Base-by-base conservation (phyloP, 257 asterid species). In the Solanum sejunctum region DNA sequence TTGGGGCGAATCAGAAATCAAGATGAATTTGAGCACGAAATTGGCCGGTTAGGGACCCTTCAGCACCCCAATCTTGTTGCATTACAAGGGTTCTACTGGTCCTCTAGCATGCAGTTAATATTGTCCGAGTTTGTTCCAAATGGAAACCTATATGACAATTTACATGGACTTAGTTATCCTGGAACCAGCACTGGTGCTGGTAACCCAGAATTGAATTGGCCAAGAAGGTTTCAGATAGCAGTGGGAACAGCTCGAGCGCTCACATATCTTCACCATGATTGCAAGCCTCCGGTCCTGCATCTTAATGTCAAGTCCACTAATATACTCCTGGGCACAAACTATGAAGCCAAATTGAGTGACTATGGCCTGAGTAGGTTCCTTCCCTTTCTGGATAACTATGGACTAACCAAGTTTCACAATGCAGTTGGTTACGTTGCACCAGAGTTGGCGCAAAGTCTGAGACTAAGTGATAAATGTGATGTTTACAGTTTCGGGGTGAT, bases 371-470 rank as follows among this genome's bases (percentile, higher is more conserved):
- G 85, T 21, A 94, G 92, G 89, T 57, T 97, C 80, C 95, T 96
- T 36, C 98, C 97, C 0, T 45, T 92, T 57, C 85, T 91, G 21
- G 96, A 91, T 55, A 87, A 79, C 54, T 81, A 88, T 17, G 97
- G 95, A 8, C 82, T 92, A 66, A 89, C 94, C 23, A 93, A 92
- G 69, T 84, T 90, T 60, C 98, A 97, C 89, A 94, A 92, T 86
- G 94, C 97, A 8, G 98, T 92, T 4, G 99, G 99, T 7, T 96
- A 96, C 32, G 90, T 96, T 72, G 98, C 99, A 2, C 99, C 99
- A 0, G 99, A 96, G 90, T 89, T 96, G 80, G 95, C 98, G 18
- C 94, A 93, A 86, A 92, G 98, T 80, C 88, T 91, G 45, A 87
- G 94, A 28, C 83, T 88, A 5, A 92, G 93, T 64, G 98, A 95